Evolutionary conservation across 2,329 filamentous ascomycete genomes (phyloP).

Genomic region (Aspergillus spinulosporus): DNA sequence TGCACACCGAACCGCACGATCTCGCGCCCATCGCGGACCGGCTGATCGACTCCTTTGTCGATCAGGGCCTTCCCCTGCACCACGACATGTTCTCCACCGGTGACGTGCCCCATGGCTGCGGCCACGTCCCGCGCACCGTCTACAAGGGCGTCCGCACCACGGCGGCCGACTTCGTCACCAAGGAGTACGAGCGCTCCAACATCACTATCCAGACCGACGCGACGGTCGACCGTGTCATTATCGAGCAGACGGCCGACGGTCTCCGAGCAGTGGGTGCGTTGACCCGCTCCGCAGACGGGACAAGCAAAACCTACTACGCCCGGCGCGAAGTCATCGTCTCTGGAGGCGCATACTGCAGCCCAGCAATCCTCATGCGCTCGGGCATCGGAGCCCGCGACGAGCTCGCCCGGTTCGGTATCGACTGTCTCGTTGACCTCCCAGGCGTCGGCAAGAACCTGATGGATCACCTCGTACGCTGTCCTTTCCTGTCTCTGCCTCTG

Average conservation of each 20-base stretch:
- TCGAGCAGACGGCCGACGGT: constrained; percentile 40
- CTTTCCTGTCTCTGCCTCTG: not conserved
- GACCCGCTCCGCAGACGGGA: constrained; percentile 33
- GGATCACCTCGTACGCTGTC: constrained; percentile 50
- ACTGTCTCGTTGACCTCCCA: constrained; percentile 47
- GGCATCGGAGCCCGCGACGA: constrained; percentile 53
- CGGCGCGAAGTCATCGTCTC: constrained; percentile 52
- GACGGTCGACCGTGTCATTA: constrained; percentile 55
- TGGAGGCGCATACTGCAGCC: constrained; percentile 53
- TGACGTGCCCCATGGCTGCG: constrained; percentile 55
- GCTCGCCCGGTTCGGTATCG: constrained; percentile 46
- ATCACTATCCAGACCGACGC: constrained; percentile 52
- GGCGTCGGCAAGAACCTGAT: constrained; percentile 57
- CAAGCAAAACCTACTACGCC: constrained; percentile 40
- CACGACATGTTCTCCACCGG: constrained; percentile 61
- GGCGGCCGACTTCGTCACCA: constrained; percentile 55
- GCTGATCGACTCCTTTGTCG: constrained; percentile 56
- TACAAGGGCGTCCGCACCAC: constrained; percentile 55
- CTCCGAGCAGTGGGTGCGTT: constrained; percentile 45
- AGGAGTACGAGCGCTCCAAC: constrained; percentile 46
- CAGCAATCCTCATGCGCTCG: constrained; percentile 55
- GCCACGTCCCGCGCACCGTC: constrained; percentile 56
- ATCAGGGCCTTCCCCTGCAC: constrained; percentile 56
- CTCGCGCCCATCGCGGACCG: constrained; percentile 59
- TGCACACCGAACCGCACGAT: constrained; percentile 60